Evolutionary conservation across 148 eudicot species (phyloP).

Genomic region (Vaccinium vitisidaea): DNA sequence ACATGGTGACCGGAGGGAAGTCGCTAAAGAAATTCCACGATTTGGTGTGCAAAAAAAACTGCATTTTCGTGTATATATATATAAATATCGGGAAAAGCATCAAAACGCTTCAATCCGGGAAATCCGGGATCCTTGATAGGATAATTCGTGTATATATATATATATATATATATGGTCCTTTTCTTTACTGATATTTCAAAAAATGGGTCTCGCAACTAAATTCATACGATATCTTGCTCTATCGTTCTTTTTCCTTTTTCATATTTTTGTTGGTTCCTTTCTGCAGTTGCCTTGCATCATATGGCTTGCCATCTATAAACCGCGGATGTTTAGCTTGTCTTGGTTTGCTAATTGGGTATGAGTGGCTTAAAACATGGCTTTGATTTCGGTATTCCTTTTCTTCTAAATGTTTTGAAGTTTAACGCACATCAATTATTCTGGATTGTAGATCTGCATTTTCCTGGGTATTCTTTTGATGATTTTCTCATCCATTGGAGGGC

Average conservation of each 20-base stretch:
- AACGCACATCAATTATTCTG: neutral
- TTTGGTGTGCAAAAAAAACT: slow-evolving; percentile 18
- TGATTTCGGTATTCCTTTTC: neutral
- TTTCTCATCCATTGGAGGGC: slow-evolving; percentile 41
- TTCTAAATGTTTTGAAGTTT: neutral
- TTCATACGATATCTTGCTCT: neutral
- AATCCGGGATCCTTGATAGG: too few relatives aligned
- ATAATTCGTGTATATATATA: too few relatives aligned
- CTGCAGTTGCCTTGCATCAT: slow-evolving; percentile 46
- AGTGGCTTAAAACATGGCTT: neutral
- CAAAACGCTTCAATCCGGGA: too few relatives aligned
- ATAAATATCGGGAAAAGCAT: too few relatives aligned
- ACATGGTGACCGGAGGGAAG: slow-evolving; percentile 35
- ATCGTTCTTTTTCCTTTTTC: neutral
- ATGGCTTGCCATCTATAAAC: slow-evolving; percentile 45
- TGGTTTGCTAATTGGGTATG: slow-evolving; percentile 56
- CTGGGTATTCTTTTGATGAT: slow-evolving; percentile 36
- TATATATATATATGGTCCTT: too few relatives aligned
- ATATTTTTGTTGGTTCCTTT: neutral
- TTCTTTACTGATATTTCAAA: neutral
- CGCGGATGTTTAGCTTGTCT: slow-evolving; percentile 34
- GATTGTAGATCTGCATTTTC: slow-evolving; percentile 37
- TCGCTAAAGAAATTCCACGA: slow-evolving; percentile 30
- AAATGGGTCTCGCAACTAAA: neutral
- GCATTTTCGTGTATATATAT: too few relatives aligned